Evolutionary conservation across 495 filamentous ascomycete species (phyloP), one percentile per base, ranked within the genome.

Genomic region (Extremus antarcticus): DNA sequence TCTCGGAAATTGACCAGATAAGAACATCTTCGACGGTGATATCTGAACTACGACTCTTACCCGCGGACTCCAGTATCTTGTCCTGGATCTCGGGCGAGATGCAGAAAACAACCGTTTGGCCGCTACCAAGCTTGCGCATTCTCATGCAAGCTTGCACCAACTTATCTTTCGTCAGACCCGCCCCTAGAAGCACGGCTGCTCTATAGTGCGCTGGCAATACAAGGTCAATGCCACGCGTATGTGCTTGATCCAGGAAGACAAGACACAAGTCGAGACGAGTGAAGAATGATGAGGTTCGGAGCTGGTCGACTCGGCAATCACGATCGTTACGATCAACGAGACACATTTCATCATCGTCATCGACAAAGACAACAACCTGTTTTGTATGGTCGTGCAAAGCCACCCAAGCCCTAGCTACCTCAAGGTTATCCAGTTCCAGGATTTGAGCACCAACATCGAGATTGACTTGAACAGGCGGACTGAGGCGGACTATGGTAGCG

Each of bases 401-500:
- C 0, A 84, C 63, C 81, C 81, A 84, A 9, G 55, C 50, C 40
- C 63, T 29, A 0, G 78, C 78, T 3, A 88, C 71, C n/a, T 77
- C 65, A 0, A 58, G 1, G 51, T 88, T 88, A 45, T 67, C 71
- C 1, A 81, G 66, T 48, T 86, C 83, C 1, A 89, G 61, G 11
- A 89, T 79, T 60, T 87, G 84, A 0, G 85, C 86, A 0, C 86
- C 85, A 0, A 86, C 84, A 61, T 90, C 85, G 0, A 89, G 70
- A 15, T 89, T 78, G 0, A 90, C 83, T 10, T 70, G 73, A 9
- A 73, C 67, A 0, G 70, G 70, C 0, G 68, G 72, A 0, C 67
- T 25, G 38, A 78, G 64, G 1, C n/a, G n/a, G n/a, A n/a, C n/a
- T n/a, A n/a, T n/a, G n/a, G n/a, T n/a, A n/a, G n/a, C n/a, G n/a